A percentile compares a stretch with the other conserved stretches of the same genome.
Evolutionary conservation across 208 protist species (phyloP).

Genomic region (Trypanosoma platydactyli): DNA sequence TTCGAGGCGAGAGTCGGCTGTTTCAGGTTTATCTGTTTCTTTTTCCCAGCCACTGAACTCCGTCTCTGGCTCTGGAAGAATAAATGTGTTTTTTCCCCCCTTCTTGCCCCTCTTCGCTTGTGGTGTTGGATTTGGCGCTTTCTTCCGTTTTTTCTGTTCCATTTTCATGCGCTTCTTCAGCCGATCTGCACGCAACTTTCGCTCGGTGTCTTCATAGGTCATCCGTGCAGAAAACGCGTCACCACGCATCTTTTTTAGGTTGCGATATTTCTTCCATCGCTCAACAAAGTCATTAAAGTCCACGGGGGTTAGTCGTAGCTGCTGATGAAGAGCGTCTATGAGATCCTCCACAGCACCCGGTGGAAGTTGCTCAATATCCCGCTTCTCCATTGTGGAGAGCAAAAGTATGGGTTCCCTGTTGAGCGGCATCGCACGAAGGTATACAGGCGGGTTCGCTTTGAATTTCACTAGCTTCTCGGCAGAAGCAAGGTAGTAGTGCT

Average conservation of each 20-base stretch:
- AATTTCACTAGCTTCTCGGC: constrained; percentile 51
- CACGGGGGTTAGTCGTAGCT: constrained; percentile 44
- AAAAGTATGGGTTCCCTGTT: constrained; percentile 57
- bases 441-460: constrained; percentile 54
- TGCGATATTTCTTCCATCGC: constrained; percentile 28
- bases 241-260: constrained; percentile 37
- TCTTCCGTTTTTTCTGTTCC: constrained; percentile 46
- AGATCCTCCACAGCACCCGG: constrained; percentile 12
- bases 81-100: constrained; percentile 22
- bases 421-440: constrained; percentile 38
- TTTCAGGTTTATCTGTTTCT: constrained; percentile 15
- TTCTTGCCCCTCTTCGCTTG: constrained; percentile 21
- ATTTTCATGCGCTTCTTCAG: constrained; percentile 53
- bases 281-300: constrained; percentile 36
- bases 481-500: constrained; percentile 68
- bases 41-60: constrained; percentile 30
- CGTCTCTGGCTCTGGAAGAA: constrained; percentile 16
- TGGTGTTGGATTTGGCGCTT: constrained; percentile 32
- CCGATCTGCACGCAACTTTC: constrained; percentile 55
- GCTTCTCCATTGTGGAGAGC: constrained; percentile 38
- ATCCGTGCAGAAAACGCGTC: constrained; percentile 26
- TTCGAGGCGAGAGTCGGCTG: constrained; percentile 28
- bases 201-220: constrained; percentile 46
- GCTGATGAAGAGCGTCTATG: constrained; percentile 29
- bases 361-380: constrained; percentile 11